phyloP scores from a whole-genome alignment of 2,329 filamentous ascomycete species.

The Dothideomycetes sp. region DNA sequence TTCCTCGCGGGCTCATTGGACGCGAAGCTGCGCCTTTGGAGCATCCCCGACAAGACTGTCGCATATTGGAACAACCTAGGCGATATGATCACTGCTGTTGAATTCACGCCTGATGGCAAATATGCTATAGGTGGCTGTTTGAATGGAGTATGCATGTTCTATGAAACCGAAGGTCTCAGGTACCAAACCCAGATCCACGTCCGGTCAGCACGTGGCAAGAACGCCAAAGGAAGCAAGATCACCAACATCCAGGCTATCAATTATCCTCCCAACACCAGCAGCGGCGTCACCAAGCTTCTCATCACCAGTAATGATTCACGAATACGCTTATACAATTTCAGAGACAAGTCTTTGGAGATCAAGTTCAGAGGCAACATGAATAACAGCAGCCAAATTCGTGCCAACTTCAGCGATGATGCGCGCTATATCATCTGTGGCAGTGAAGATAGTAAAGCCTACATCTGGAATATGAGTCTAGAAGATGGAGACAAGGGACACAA shows the following conservation, averaged over 20 bases:
- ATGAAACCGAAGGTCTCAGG: constrained; percentile 83
- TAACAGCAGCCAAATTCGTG: constrained; percentile 78
- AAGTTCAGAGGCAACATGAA: constrained; percentile 93
- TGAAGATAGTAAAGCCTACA: constrained; percentile 80
- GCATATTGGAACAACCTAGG: constrained; percentile 67
- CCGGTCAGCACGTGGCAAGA: constrained; percentile 83
- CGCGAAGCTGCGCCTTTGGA: constrained; percentile 81
- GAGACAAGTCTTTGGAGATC: constrained; percentile 71
- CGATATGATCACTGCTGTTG: constrained; percentile 87
- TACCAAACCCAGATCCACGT: constrained; percentile 80
- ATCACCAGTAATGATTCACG: constrained; percentile 94
- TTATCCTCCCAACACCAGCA: constrained; percentile 44
- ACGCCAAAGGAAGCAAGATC: constrained; percentile 94
- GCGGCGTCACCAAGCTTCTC: constrained; percentile 67
- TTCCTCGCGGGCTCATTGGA: constrained; percentile 92
- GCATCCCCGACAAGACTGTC: constrained; percentile 90
- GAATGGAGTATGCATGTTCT: constrained; percentile 77
- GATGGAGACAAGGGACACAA: constrained; percentile 65
- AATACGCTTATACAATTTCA: constrained; percentile 77
- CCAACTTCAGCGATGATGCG: constrained; percentile 77
- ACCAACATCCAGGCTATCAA: constrained; percentile 76
- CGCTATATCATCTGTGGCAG: constrained; percentile 84
- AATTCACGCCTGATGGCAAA: constrained; percentile 86
- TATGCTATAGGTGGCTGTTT: constrained; percentile 80
- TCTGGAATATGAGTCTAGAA: constrained; percentile 61